Base-by-base conservation (phyloP, 805 yeast species). In the Jamesozyma gamospora region DNA sequence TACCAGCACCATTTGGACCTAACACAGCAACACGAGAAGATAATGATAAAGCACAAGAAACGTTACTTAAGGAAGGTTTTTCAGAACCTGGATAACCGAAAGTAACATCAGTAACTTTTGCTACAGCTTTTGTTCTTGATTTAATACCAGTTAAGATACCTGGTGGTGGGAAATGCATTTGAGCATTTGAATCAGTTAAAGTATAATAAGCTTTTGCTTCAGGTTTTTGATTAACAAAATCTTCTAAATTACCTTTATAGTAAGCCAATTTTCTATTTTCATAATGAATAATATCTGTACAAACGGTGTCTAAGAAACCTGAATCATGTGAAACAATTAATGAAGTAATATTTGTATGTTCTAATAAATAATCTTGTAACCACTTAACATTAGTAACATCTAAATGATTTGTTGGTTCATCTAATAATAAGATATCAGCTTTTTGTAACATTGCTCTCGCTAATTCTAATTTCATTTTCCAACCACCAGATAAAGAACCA, bases 1-100 rank as follows among this genome's bases (percentile, higher is more conserved):
- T 90, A 69, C 98, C 98, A 39, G 98, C 98, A 72, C 98, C 98
- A 62, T 90, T 90, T 46, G 97, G 96, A 41, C 98, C 98, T 42
- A 92, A 67, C 54, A 92, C 79, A 34, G 97, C 97, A 47, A 90
- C 95, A 67, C 98, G 80, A 27, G 97, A 90, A n/a, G 95, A 84
- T 49, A 90, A 70, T 3, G 95, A 83, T 44, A 92, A 71, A n/a
- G 95, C 82, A 64, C 94, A 84, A 2, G 95, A 81, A 29, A 87
- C 92, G 56, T 83, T 57, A 25, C 63, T 58, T 53, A 90, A 69
- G 2, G 95, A 84, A 27, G 95, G 94, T 59, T 84, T 83, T 15
- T 75, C 64, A 21, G 87, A 84, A 42, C 95, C 94, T 21, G 97
- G 96, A 60, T 92, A 90, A 31, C 83, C 55, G 64, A 86, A 92